Conservation (phyloP, 1,284 basidiomycete genomes). For the Naganishia albida region DNA sequence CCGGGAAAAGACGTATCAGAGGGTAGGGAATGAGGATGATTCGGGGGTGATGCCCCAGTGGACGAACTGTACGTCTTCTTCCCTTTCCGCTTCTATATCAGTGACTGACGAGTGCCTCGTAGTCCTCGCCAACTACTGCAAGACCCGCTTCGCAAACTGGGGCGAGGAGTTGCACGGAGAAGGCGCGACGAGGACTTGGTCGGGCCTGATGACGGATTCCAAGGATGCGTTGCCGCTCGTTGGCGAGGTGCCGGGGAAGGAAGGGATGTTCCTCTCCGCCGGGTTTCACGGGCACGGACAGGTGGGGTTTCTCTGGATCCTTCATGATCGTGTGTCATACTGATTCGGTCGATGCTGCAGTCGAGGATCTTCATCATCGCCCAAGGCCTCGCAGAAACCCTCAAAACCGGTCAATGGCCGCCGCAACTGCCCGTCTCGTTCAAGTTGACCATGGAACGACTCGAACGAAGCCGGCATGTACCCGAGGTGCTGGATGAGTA, state of each 20-base stretch:
- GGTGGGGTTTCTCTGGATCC: not conserved
- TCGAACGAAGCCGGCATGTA: not conserved
- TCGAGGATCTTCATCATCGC: not conserved
- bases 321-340: not conserved
- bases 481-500: not conserved
- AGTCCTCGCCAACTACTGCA: conserved; percentile 11
- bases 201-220: conserved; percentile 4
- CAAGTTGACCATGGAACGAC: not conserved
- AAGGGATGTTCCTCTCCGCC: conserved; percentile 37
- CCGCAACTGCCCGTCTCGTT: not conserved
- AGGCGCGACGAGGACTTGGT: conserved; percentile 8
- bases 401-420: not conserved
- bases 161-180: not conserved
- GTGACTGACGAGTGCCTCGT: too few relatives aligned
- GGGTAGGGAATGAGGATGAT: conserved; percentile 31
- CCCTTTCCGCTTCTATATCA: not conserved
- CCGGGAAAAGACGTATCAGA: conserved; percentile 19
- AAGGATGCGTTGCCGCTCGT: conserved; percentile 37
- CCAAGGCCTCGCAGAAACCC: not conserved
- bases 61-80: conserved; percentile 9
- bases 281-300: conserved; percentile 32
- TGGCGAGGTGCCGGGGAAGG: conserved; percentile 38
- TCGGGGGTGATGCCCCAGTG: conserved; percentile 16
- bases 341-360: not conserved
- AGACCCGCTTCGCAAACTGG: conserved; percentile 1